phyloP scores from a whole-genome alignment of 306 rosid genomes.

The Vigna unguiculata region DNA sequence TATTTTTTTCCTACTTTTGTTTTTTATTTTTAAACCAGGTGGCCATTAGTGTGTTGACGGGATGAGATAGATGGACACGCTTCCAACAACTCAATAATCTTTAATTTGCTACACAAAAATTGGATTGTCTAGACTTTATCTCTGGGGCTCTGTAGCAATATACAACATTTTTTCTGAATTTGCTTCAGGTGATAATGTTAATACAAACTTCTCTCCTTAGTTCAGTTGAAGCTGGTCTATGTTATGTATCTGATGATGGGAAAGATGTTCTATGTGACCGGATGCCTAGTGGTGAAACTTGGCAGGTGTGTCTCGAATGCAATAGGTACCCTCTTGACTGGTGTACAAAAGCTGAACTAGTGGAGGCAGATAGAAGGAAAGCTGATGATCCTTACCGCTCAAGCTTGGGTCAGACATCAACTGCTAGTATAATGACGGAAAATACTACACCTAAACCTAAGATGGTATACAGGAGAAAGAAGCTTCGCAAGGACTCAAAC shows the following conservation, averaged over 20 bases:
- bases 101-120: constrained; percentile 35
- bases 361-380: constrained; percentile 53
- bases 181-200: constrained; percentile 73
- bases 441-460: constrained; percentile 50
- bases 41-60: constrained; percentile 35
- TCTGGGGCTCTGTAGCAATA: constrained; percentile 46
- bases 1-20: constrained; percentile 22
- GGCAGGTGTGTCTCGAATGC: constrained; percentile 78
- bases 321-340: constrained; percentile 51
- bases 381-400: constrained; percentile 55
- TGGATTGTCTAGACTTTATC: constrained; percentile 32
- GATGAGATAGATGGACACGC: constrained; percentile 42
- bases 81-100: constrained; percentile 39
- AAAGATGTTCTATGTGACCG: constrained; percentile 58
- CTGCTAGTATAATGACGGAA: constrained; percentile 62
- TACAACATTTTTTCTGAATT: constrained; percentile 38
- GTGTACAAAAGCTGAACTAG: constrained; percentile 59
- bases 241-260: constrained; percentile 57
- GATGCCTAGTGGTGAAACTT: constrained; percentile 70
- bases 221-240: constrained; percentile 66
- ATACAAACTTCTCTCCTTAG: constrained; percentile 57
- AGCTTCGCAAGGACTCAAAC: constrained; percentile 51
- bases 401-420: constrained; percentile 58
- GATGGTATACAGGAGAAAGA: constrained; percentile 78
- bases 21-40: constrained; percentile 49